These are phyloP conservation scores for Theobroma cacao DNA, from an alignment of 345 rosid genomes.

Conservation along the genomic window DNA sequence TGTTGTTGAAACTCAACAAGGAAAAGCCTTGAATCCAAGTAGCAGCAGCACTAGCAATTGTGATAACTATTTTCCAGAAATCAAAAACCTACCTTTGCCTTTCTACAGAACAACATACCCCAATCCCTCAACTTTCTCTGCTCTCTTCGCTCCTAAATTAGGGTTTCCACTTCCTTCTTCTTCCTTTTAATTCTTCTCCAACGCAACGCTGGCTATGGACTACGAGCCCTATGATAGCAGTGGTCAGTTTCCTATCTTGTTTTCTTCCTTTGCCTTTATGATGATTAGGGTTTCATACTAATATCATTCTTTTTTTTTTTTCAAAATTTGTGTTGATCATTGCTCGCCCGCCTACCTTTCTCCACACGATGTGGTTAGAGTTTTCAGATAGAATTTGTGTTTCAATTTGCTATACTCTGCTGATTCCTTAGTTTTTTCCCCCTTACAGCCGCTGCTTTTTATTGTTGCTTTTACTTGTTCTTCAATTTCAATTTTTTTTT, in stretches of 20 bases:
- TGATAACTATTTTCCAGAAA: background rate
- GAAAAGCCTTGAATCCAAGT: background rate
- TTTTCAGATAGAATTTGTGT: background rate
- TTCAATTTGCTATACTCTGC: background rate
- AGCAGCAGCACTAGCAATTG: background rate
- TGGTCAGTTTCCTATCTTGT: constrained; percentile 45
- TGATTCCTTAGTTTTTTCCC: background rate
- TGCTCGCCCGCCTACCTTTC: background rate
- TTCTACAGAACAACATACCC: background rate
- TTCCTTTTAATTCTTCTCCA: background rate
- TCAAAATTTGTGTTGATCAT: background rate
- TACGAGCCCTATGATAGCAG: constrained; percentile 75
- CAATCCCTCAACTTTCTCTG: background rate
- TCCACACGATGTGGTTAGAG: background rate
- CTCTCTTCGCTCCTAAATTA: background rate
- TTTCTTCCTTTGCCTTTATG: constrained; percentile 4
- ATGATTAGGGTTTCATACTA: constrained; percentile 2
- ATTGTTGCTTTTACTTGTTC: background rate
- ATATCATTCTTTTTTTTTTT: background rate
- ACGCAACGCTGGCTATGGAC: constrained; percentile 49
- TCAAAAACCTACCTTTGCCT: background rate
- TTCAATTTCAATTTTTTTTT: background rate
- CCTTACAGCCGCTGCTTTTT: background rate
- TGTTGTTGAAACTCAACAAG: background rate
- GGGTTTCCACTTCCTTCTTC: constrained; percentile 2